Evolutionary conservation across 2,329 filamentous ascomycete species (phyloP).

Genomic region (Zopfia rhizophila): DNA sequence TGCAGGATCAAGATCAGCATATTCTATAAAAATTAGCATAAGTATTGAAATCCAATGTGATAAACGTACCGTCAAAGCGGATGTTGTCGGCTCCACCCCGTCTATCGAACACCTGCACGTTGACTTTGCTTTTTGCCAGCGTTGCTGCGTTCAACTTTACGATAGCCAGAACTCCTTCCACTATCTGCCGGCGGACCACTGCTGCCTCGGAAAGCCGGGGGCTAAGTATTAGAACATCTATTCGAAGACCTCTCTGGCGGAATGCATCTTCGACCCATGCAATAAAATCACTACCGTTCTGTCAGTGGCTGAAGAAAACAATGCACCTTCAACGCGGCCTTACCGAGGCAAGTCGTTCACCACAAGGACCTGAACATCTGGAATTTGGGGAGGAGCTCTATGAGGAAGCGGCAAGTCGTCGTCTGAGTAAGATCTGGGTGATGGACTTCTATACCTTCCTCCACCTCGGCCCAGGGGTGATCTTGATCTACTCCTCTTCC

Average conservation of each 20-base stretch:
- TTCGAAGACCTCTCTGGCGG: constrained; percentile 74
- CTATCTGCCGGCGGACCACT: constrained; percentile 84
- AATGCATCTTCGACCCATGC: constrained; percentile 84
- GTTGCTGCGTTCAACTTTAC: constrained; percentile 77
- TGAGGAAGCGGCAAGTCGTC: constrained; percentile 76
- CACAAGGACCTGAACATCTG: constrained; percentile 89
- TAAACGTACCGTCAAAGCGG: constrained; percentile 73
- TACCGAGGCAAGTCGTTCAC: constrained; percentile 72
- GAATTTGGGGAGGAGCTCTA: constrained; percentile 78
- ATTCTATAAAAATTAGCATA: constrained; percentile 65
- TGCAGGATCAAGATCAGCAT: constrained; percentile 80
- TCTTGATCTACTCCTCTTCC: constrained; percentile 70
- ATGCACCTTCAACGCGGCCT: constrained; percentile 11
- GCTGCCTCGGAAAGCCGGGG: constrained; percentile 79
- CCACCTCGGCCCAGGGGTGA: constrained; percentile 71
- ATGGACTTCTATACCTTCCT: constrained; percentile 74
- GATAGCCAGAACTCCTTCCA: constrained; percentile 89
- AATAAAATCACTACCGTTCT: constrained; percentile 75
- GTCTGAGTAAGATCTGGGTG: constrained; percentile 70
- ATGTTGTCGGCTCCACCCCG: constrained; percentile 78
- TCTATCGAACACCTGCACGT: constrained; percentile 86
- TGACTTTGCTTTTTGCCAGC: constrained; percentile 77
- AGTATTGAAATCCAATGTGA: background rate
- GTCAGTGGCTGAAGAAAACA: constrained; percentile 1
- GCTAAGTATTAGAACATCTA: constrained; percentile 82